Conservation (phyloP, 768 basidiomycete species). For the Crepidotus variabilis region DNA sequence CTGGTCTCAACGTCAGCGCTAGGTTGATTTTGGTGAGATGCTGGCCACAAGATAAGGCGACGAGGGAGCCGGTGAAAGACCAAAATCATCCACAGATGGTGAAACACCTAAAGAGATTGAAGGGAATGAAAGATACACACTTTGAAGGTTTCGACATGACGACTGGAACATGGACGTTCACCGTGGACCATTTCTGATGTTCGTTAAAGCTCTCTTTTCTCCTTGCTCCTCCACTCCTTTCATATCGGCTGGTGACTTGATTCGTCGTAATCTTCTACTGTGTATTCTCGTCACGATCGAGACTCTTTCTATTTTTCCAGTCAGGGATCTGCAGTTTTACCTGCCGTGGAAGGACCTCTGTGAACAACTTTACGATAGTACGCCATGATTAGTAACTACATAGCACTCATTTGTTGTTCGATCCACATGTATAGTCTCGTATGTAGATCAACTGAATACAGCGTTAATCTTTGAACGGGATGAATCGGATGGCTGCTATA, state of each 20-base stretch:
- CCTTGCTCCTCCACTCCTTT: slow-evolving; percentile 1
- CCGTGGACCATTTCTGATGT: slow-evolving; percentile 87
- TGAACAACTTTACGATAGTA: not conserved
- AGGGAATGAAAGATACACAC: slow-evolving; percentile 79
- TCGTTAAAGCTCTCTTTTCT: slow-evolving; percentile 1
- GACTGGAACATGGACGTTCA: slow-evolving; percentile 91
- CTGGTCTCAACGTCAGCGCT: slow-evolving; percentile 88
- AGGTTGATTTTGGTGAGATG: slow-evolving; percentile 72
- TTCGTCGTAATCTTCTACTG: not conserved
- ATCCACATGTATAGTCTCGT: too few species aligned
- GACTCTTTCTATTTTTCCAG: not conserved
- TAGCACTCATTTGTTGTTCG: not conserved
- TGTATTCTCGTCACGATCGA: not conserved
- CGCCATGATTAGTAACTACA: not conserved
- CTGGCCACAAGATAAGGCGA: slow-evolving; percentile 90
- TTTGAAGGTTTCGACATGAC: slow-evolving; percentile 78
- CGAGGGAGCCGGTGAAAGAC: slow-evolving; percentile 87
- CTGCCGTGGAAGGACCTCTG: slow-evolving; percentile 17
- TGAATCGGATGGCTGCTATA: too few species aligned
- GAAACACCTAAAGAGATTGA: slow-evolving; percentile 76
- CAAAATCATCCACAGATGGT: slow-evolving; percentile 61
- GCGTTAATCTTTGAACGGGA: too few species aligned
- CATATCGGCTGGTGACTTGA: not conserved
- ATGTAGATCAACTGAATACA: too few species aligned
- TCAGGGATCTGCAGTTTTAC: slow-evolving; percentile 18